Conservation (phyloP, 495 filamentous ascomycete species). For the Amphirosellinia nigrospora region DNA sequence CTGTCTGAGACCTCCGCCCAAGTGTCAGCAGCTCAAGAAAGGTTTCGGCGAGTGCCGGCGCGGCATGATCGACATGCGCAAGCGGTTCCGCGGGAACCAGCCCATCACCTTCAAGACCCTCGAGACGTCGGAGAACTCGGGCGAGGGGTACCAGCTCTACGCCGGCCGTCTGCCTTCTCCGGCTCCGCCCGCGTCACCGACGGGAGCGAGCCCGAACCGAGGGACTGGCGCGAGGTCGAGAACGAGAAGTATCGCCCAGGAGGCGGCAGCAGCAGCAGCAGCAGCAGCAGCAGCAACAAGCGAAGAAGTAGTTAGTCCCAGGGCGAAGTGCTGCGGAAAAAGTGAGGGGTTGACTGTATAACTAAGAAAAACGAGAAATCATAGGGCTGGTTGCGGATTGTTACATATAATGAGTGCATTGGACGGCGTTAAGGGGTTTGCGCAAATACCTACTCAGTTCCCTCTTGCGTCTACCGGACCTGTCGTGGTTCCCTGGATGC, state of each 20-base stretch:
- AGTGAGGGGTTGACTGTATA: background rate
- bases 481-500: background rate
- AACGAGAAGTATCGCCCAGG: constrained; percentile 57
- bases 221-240: constrained; percentile 62
- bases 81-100: constrained; percentile 95
- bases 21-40: constrained; percentile 91
- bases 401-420: constrained; percentile 25
- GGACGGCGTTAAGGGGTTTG: constrained; percentile 26
- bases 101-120: constrained; percentile 69
- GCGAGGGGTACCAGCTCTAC: constrained; percentile 73
- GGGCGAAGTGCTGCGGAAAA: background rate
- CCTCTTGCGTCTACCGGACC: background rate
- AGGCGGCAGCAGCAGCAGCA: constrained; percentile 35
- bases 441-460: constrained; percentile 17
- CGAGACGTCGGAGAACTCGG: constrained; percentile 63
- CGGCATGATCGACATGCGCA: constrained; percentile 97
- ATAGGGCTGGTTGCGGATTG: background rate
- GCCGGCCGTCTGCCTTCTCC: constrained; percentile 75
- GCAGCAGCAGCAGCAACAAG: constrained; percentile 23
- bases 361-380: constrained; percentile 7
- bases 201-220: constrained; percentile 56
- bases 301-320: background rate
- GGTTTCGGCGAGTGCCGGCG: constrained; percentile 95
- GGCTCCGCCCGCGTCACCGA: constrained; percentile 56
- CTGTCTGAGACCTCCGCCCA: constrained; percentile 78